A percentile compares a stretch with the other conserved stretches of the same genome.
Conservation (phyloP, 192 early-diverging fungal genomes). For the Coemansia asiatica region DNA sequence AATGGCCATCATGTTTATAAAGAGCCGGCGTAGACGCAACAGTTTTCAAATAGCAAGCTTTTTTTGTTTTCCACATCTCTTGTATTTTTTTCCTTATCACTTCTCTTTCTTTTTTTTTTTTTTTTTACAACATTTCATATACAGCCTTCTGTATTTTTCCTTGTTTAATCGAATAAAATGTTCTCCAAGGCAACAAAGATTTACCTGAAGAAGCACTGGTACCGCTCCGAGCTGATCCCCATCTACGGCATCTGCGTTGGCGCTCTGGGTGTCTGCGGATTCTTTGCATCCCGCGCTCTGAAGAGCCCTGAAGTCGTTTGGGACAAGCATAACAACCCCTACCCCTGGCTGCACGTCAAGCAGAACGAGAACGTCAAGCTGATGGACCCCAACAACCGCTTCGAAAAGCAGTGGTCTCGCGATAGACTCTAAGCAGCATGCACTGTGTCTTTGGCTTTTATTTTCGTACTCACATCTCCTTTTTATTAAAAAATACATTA, state of each 20-base stretch:
- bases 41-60: not conserved
- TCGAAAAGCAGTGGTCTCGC: constrained; percentile 54
- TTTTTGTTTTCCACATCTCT: constrained; percentile 17
- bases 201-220: constrained; percentile 56
- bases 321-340: constrained; percentile 52
- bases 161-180: constrained; percentile 19
- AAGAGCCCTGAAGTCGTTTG: constrained; percentile 54
- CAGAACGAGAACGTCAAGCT: constrained; percentile 57
- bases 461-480: not conserved
- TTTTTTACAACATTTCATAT: not conserved
- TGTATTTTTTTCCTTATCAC: constrained; percentile 17
- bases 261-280: constrained; percentile 43
- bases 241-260: constrained; percentile 43
- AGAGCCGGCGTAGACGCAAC: not conserved
- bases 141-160: constrained; percentile 3
- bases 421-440: constrained; percentile 35
- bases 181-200: constrained; percentile 46
- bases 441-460: constrained; percentile 1
- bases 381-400: constrained; percentile 44
- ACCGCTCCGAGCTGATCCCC: constrained; percentile 55
- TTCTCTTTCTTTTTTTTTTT: constrained; percentile 13
- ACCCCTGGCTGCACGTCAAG: constrained; percentile 56
- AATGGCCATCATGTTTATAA: constrained; percentile 10
- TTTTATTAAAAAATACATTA: constrained; percentile 1
- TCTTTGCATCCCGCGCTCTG: constrained; percentile 40